Evolutionary conservation across 441 rosid genomes (phyloP).

Genomic region (Euphorbia corollata): DNA sequence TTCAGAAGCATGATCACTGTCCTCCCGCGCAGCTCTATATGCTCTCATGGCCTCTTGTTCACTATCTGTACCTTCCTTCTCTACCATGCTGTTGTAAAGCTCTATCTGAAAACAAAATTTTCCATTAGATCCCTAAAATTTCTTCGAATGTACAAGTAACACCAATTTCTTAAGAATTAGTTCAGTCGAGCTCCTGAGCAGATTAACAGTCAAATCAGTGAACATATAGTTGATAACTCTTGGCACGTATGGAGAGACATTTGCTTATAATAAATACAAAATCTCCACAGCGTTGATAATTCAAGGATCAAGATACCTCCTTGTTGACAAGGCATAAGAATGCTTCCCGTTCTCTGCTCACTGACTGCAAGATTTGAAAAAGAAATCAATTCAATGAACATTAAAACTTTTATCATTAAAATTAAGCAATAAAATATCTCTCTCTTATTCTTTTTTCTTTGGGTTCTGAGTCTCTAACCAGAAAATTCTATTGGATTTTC

Average conservation of each 20-base stretch:
- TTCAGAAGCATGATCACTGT: slow-evolving; percentile 38
- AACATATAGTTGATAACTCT: not conserved
- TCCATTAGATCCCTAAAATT: slow-evolving; percentile 1
- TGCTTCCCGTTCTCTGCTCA: slow-evolving; percentile 83
- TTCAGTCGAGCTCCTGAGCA: not conserved
- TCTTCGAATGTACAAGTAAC: not conserved
- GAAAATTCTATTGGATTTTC: not conserved
- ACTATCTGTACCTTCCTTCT: slow-evolving; percentile 52
- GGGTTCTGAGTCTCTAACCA: not conserved
- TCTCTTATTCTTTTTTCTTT: not conserved
- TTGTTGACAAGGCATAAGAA: slow-evolving; percentile 75
- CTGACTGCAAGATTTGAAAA: slow-evolving; percentile 55
- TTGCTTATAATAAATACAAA: not conserved
- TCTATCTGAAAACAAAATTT: slow-evolving; percentile 41
- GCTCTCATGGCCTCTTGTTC: slow-evolving; percentile 63
- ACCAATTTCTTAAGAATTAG: not conserved
- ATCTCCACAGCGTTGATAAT: slow-evolving; percentile 3
- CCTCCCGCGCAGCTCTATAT: slow-evolving; percentile 66
- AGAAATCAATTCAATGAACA: slow-evolving; percentile 14
- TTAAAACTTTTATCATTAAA: not conserved
- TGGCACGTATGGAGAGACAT: not conserved
- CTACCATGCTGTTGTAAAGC: slow-evolving; percentile 69
- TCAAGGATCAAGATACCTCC: slow-evolving; percentile 48
- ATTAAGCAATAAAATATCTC: not conserved
- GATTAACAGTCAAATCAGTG: slow-evolving; percentile 9